phyloP scores from a whole-genome alignment of 257 asterid species.

The Nicotiana knightiana region DNA sequence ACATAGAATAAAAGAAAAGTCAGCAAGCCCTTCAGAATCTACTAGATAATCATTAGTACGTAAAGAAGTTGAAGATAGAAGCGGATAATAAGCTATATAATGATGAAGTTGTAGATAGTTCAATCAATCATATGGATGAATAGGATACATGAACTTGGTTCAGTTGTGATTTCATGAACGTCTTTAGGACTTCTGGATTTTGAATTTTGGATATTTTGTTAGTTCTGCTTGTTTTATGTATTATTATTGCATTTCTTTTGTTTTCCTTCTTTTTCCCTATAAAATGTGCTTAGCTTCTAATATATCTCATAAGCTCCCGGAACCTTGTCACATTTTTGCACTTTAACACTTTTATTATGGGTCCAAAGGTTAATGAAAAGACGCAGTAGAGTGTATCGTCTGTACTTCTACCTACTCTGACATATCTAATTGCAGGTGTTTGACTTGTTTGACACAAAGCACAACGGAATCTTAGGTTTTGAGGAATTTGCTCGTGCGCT shows the following conservation, averaged over 20 bases:
- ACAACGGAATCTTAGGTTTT: conserved; percentile 93
- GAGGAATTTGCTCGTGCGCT: conserved; percentile 99
- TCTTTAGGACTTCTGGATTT: not conserved
- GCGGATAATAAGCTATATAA: not conserved
- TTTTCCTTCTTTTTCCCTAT: not conserved
- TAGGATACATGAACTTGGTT: not conserved
- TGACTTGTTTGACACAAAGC: conserved; percentile 93
- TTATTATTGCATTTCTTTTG: not conserved
- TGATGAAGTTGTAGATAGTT: not conserved
- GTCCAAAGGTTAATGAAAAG: not conserved
- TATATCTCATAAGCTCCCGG: not conserved
- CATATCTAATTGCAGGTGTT: conserved; percentile 54
- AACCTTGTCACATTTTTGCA: not conserved
- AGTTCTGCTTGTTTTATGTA: not conserved
- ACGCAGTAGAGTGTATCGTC: not conserved
- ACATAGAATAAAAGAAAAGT: not conserved
- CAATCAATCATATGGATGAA: not conserved
- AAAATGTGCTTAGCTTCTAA: not conserved
- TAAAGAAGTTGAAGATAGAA: not conserved
- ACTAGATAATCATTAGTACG: not conserved
- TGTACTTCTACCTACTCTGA: conserved; percentile 13
- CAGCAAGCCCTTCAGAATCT: not conserved
- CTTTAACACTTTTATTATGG: not conserved
- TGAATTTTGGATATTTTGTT: not conserved
- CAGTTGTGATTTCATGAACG: not conserved